These are phyloP conservation scores for Cyberlindnera euphorbiae DNA, from an alignment of 805 yeast species.

Conservation along the genomic window DNA sequence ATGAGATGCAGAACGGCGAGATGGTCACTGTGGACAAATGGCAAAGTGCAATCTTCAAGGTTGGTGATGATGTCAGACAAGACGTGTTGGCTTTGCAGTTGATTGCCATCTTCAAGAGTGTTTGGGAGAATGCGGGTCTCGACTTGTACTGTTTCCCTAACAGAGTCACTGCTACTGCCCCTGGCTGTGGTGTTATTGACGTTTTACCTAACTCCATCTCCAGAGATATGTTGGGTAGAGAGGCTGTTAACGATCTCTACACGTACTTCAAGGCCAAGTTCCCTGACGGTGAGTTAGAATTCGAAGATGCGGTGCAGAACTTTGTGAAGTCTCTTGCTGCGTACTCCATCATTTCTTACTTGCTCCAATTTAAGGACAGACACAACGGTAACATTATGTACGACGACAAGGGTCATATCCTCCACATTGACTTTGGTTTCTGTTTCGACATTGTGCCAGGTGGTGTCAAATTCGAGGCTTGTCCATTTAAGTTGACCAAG, in stretches of 20 bases:
- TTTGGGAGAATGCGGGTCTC: conserved; percentile 83
- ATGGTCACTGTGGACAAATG: conserved; percentile 55
- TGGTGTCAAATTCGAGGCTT: conserved; percentile 96
- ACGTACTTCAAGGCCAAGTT: conserved; percentile 89
- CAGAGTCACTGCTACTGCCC: conserved; percentile 96
- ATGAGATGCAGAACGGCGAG: conserved; percentile 39
- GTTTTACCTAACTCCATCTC: conserved; percentile 93
- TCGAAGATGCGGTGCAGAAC: conserved; percentile 87
- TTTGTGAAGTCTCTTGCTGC: conserved; percentile 93
- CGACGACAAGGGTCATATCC: conserved; percentile 89
- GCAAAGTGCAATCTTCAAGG: conserved; percentile 97
- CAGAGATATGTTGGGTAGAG: conserved; percentile 98
- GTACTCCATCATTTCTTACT: conserved; percentile 84
- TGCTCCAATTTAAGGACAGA: conserved; percentile 92
- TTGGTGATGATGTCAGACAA: conserved; percentile 98
- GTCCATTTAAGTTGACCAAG: conserved; percentile 92
- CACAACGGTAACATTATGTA: conserved; percentile 98
- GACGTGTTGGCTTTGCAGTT: conserved; percentile 92
- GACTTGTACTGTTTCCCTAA: conserved; percentile 91
- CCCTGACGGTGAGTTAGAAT: conserved; percentile 92
- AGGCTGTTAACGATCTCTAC: conserved; percentile 94
- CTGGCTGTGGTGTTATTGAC: conserved; percentile 98
- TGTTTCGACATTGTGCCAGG: conserved; percentile 99
- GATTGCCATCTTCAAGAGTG: conserved; percentile 84
- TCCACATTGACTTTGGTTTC: conserved; percentile 97